Base-by-base conservation (phyloP, 2,329 filamentous ascomycete genomes). In the Talaromyces rugulosus region DNA sequence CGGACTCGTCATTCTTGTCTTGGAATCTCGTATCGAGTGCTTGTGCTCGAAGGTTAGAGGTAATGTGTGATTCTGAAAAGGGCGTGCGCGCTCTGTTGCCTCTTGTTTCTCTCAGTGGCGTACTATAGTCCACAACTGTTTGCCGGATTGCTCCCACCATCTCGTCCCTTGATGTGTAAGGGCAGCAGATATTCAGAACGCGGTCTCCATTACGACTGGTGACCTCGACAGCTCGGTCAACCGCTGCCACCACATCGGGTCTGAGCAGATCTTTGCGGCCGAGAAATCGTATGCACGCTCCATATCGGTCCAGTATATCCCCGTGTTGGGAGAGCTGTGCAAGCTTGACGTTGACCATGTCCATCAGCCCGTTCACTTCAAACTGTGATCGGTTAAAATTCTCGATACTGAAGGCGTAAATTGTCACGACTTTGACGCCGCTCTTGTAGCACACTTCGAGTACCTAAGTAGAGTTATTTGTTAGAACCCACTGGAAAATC, bases 351-450 rank as follows among this genome's bases (percentile, higher is more conserved):
- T 96, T 97, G 64, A 94, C 94, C 83, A 99, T 92, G 73, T 96
- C 90, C 95, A 99, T 99, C 65, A 99, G 81, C 33, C 92, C 93
- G 72, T 97, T 92, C 8, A 99, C 95, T 76, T 99, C 95, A 77
- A 96, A 95, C 77, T 95, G 93, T 27, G 92, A 94, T 5, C 95
- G 88, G 75, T 98, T 96, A 81, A 96, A 99, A 80, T 99, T 99
- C 78, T 99, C 95, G 71, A 99, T 97, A 73, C 92, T 96, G 79
- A 99, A 99, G 16, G 95, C 95, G 75, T 98, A 99, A 66, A 99
- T 92, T 4, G 95, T 98, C 44, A 99, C 94, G 8, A 96, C 92
- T 75, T 95, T 94, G 65, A 99, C 94, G 60, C 95, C 95, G 63
- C 90, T 92, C 75, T 96, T 97, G 82, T 98, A 99, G 83, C 95